Conservation (phyloP, 2,329 filamentous ascomycete genomes). For the Ceratocystiopsis brevicomis region DNA sequence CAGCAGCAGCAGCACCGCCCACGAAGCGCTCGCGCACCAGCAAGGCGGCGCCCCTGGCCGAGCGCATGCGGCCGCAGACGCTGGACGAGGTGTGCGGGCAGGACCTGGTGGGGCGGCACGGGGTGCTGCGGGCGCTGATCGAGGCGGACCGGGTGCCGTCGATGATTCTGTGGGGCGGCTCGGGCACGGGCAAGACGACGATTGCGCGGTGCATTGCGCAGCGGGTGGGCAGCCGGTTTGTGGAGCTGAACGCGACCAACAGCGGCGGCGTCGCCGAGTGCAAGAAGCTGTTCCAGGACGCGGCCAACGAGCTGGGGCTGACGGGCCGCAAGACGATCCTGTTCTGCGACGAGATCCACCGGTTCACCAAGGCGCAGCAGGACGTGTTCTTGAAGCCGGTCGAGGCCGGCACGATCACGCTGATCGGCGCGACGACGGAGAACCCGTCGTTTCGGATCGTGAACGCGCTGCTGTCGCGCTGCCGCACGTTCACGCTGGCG, state of each 20-base stretch:
- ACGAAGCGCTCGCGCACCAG: constrained; percentile 50
- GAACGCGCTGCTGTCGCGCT: constrained; percentile 69
- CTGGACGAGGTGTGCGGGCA: constrained; percentile 83
- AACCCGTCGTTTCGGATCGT: constrained; percentile 92
- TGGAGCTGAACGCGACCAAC: constrained; percentile 89
- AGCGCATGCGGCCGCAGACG: constrained; percentile 73
- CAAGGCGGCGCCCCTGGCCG: constrained; percentile 66
- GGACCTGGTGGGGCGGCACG: constrained; percentile 67
- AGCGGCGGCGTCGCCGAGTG: constrained; percentile 76
- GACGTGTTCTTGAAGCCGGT: constrained; percentile 89
- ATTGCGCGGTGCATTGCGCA: constrained; percentile 81
- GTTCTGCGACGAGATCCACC: constrained; percentile 93
- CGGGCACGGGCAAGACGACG: constrained; percentile 73
- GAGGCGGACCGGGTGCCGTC: constrained; percentile 72
- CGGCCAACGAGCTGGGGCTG: constrained; percentile 56
- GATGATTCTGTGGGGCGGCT: constrained; percentile 83
- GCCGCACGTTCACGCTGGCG: constrained; percentile 71
- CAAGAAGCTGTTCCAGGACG: constrained; percentile 80
- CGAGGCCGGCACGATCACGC: constrained; percentile 71
- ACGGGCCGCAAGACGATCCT: constrained; percentile 86
- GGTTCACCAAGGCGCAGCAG: constrained; percentile 82
- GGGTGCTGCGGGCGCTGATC: constrained; percentile 74
- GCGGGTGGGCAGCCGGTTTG: constrained; percentile 65
- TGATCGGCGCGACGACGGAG: constrained; percentile 92
- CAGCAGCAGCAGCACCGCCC: constrained; percentile 18